phyloP scores from a whole-genome alignment of 2,329 filamentous ascomycete genomes.

The Penicillium sp. region DNA sequence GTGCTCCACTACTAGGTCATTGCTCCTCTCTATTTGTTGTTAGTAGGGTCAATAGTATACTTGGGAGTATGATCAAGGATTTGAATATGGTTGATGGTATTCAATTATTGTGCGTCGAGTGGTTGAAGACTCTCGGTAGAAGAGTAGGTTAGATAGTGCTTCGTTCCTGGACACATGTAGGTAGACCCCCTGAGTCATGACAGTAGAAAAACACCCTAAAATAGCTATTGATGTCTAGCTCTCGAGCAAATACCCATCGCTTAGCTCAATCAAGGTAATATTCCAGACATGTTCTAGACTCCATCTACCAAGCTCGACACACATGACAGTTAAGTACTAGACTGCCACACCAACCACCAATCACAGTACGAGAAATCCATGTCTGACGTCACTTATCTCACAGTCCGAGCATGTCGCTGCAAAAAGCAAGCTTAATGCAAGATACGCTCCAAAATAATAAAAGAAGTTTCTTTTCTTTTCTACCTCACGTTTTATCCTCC shows the following conservation, averaged over 20 bases:
- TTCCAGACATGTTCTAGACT: not conserved
- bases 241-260: too few relatives aligned
- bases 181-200: too few relatives aligned
- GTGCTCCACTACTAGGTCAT: not conserved
- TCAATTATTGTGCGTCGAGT: too few relatives aligned
- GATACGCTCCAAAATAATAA: not conserved
- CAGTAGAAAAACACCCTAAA: too few relatives aligned
- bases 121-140: too few relatives aligned
- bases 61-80: not conserved
- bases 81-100: too few relatives aligned
- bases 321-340: too few relatives aligned
- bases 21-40: not conserved
- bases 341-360: not conserved
- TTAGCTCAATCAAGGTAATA: too few relatives aligned
- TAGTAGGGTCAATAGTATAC: not conserved
- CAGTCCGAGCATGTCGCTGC: not conserved
- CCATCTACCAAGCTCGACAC: not conserved
- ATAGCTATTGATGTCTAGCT: too few relatives aligned
- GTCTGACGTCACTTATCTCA: conserved; percentile 23
- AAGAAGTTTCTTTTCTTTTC: not conserved
- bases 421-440: conserved; percentile 17
- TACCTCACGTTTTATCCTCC: not conserved
- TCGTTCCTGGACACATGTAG: too few relatives aligned
- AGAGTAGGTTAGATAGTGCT: too few relatives aligned
- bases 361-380: not conserved